Evolutionary conservation across 202 grass and related monocot species (phyloP).

Genomic region (Bolboschoenoplectus hybrid): DNA sequence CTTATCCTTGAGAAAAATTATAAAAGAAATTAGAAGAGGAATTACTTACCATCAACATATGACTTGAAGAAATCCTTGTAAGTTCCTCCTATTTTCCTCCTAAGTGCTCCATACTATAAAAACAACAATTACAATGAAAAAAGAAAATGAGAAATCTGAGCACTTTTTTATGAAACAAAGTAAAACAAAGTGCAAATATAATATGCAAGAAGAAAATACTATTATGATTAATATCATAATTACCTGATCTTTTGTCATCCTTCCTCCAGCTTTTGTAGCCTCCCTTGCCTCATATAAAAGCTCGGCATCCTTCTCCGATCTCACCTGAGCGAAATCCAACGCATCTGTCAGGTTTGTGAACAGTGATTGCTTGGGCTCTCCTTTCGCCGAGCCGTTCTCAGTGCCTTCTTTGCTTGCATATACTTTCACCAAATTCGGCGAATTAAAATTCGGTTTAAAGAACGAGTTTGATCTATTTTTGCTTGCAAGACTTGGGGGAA

Average conservation of each 20-base stretch:
- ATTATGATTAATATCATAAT: background rate
- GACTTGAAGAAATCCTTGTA: conserved; percentile 99
- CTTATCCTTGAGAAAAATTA: background rate
- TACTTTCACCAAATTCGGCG: conserved; percentile 42
- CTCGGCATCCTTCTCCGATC: conserved; percentile 78
- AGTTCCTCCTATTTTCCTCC: conserved; percentile 96
- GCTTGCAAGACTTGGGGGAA: conserved; percentile 44
- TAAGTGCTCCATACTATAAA: conserved; percentile 76
- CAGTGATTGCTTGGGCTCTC: conserved; percentile 64
- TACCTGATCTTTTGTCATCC: conserved; percentile 87
- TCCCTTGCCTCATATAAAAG: conserved; percentile 84
- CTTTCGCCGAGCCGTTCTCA: conserved; percentile 14
- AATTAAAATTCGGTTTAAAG: conserved; percentile 33
- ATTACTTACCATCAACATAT: conserved; percentile 72
- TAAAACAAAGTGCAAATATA: background rate
- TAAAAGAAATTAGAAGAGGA: background rate
- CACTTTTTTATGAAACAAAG: background rate
- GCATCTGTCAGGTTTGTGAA: conserved; percentile 87
- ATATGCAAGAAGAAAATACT: background rate
- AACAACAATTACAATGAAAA: conserved; percentile 18
- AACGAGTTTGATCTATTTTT: conserved; percentile 9
- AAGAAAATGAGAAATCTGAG: background rate
- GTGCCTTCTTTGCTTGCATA: conserved; percentile 43
- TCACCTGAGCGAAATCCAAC: conserved; percentile 86
- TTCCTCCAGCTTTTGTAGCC: conserved; percentile 62